phyloP scores from a whole-genome alignment of 805 yeast genomes.

The Cyberlindnera misumaiensis region DNA sequence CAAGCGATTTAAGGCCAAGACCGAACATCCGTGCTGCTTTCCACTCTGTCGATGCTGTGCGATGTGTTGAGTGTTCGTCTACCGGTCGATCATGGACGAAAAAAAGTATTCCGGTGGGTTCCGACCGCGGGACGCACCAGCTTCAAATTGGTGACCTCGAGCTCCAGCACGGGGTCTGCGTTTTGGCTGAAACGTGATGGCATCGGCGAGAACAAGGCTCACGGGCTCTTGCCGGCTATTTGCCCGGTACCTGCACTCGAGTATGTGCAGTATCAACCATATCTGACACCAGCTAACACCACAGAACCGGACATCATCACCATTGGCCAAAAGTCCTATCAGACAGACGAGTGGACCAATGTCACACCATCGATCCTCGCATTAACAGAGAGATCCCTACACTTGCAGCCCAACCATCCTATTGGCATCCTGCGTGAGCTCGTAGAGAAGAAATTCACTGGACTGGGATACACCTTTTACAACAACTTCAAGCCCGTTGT shows the following conservation, averaged over 20 bases:
- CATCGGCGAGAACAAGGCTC: not conserved
- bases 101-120: too few relatives aligned
- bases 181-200: not conserved
- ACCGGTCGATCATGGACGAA: too few relatives aligned
- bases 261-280: slow-evolving; percentile 5
- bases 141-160: too few relatives aligned
- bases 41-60: too few relatives aligned
- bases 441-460: slow-evolving; percentile 60
- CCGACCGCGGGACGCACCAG: too few relatives aligned
- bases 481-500: slow-evolving; percentile 82
- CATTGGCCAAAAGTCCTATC: slow-evolving; percentile 45
- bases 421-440: slow-evolving; percentile 76
- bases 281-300: slow-evolving; percentile 1
- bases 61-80: too few relatives aligned
- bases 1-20: slow-evolving; percentile 4
- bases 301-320: slow-evolving; percentile 25
- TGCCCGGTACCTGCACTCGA: slow-evolving; percentile 7
- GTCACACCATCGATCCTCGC: slow-evolving; percentile 67
- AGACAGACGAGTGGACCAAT: slow-evolving; percentile 77
- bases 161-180: too few relatives aligned
- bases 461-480: slow-evolving; percentile 69
- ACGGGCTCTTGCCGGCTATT: slow-evolving; percentile 1
- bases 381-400: slow-evolving; percentile 67
- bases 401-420: slow-evolving; percentile 74
- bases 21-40: slow-evolving; percentile 4